Evolutionary conservation across 2,329 filamentous ascomycete species (phyloP), one percentile per base, ranked within the genome.

Genomic region (Phaeophleospora eucalypticola): DNA sequence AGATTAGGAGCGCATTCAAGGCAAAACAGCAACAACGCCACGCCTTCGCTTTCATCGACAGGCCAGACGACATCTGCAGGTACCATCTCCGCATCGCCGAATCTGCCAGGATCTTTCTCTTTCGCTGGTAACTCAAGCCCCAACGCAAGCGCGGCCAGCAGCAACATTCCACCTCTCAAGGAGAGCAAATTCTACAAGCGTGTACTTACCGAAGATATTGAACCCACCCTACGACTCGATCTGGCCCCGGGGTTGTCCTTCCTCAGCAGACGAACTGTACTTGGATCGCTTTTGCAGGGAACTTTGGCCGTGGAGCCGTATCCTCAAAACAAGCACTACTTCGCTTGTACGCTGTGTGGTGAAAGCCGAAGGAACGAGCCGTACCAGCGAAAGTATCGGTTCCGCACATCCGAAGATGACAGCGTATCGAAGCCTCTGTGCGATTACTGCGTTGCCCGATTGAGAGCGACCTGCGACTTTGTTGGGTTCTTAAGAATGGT

Each of bases 161-260:
- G 24, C 7, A 54, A 49, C 8, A 43, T 80, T 27, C 82, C 80
- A 2, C 82, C 83, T 3, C 71, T 98, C 34, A 95, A 93, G 63
- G 93, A 97, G 46, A 88, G 86, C 20, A 88, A 86, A 55, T 98
- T 97, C 64, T 98, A 91, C 72, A 97, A 97, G 71, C 83, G 93
- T 38, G 84, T 83, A 4, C 69, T 97, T 19, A 78, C 81, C 16
- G 93, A 98, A 66, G 93, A 98, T 62, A 88, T 98, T 46, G 93
- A 98, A 64, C 93, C 93, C 0, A 95, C 93, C 0, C 73, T 98
- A 8, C 83, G 93, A 35, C 79, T 98, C 3, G 93, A 98, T 65
- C 79, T 82, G 2, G 90, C 93, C 0, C 93, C 93, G 0, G 88
- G 90, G 0, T 79, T 98, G 20, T 96, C 89, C 0, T 98, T 93